Evolutionary conservation across 805 yeast genomes (phyloP).

Genomic region (Candida hungchunana): DNA sequence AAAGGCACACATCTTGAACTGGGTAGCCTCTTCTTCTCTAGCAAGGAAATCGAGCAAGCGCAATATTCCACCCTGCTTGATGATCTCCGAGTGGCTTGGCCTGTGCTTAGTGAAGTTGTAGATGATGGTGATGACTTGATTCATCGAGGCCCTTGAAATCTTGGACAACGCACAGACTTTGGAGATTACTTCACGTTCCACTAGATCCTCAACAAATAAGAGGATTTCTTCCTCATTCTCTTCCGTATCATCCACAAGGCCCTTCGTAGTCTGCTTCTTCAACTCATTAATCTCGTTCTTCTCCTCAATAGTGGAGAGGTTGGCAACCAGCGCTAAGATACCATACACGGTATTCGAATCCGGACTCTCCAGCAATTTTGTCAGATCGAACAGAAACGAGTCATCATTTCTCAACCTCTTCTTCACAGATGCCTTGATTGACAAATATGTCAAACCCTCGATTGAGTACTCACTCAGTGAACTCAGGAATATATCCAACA

Average conservation of each 20-base stretch:
- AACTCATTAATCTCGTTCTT: slow-evolving; percentile 27
- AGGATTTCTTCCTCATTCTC: slow-evolving; percentile 17
- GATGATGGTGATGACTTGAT: slow-evolving; percentile 30
- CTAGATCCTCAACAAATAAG: slow-evolving; percentile 18
- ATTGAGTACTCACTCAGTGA: slow-evolving; percentile 25
- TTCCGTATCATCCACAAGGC: slow-evolving; percentile 20
- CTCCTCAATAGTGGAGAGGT: slow-evolving; percentile 27
- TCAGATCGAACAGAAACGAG: slow-evolving; percentile 29
- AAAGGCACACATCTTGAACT: slow-evolving; percentile 28
- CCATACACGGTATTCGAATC: slow-evolving; percentile 27
- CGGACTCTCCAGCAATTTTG: slow-evolving; percentile 22
- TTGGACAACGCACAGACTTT: slow-evolving; percentile 10
- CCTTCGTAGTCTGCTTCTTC: slow-evolving; percentile 30
- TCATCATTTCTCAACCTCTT: slow-evolving; percentile 35
- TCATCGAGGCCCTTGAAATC: slow-evolving; percentile 20
- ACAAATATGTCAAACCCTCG: slow-evolving; percentile 50
- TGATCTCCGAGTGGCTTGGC: slow-evolving; percentile 29
- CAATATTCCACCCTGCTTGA: slow-evolving; percentile 43
- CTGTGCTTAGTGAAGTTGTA: slow-evolving; percentile 29
- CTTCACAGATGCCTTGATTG: slow-evolving; percentile 37
- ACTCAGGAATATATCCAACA: slow-evolving; percentile 29
- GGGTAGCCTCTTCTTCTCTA: slow-evolving; percentile 8
- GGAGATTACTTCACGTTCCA: slow-evolving; percentile 21
- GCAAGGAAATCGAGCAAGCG: slow-evolving; percentile 28
- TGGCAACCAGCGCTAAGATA: slow-evolving; percentile 30